phyloP scores from a whole-genome alignment of 306 rosid species.

The Senna siamea region DNA sequence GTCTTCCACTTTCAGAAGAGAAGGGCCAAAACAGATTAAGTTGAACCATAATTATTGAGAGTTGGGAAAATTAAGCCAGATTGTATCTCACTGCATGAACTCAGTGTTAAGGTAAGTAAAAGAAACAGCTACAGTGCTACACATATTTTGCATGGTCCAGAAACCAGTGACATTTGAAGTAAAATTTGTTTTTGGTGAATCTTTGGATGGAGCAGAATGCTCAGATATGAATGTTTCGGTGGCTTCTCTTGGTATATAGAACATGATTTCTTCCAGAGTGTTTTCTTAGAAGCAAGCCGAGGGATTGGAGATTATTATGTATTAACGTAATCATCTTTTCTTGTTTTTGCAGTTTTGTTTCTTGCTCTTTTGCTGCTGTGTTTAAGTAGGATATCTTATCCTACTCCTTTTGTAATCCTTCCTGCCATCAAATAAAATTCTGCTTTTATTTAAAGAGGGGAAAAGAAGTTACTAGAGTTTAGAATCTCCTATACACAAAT shows the following conservation, averaged over 20 bases:
- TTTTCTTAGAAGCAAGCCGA: neutral
- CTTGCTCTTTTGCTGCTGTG: neutral
- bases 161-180: neutral
- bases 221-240: neutral
- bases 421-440: neutral
- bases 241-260: conserved; percentile 10
- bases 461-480: neutral
- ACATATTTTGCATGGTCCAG: neutral
- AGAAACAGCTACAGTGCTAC: neutral
- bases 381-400: neutral
- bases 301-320: too few relatives aligned
- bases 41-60: neutral
- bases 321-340: neutral
- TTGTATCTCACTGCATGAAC: neutral
- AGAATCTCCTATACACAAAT: neutral
- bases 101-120: neutral
- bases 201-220: neutral
- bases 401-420: neutral
- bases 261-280: neutral
- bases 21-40: neutral
- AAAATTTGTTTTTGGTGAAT: neutral
- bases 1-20: neutral
- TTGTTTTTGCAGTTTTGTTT: neutral
- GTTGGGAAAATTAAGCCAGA: neutral
- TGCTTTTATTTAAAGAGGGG: neutral